Base-by-base conservation (phyloP, 2,329 filamentous ascomycete genomes). In the Xylaria sp. region DNA sequence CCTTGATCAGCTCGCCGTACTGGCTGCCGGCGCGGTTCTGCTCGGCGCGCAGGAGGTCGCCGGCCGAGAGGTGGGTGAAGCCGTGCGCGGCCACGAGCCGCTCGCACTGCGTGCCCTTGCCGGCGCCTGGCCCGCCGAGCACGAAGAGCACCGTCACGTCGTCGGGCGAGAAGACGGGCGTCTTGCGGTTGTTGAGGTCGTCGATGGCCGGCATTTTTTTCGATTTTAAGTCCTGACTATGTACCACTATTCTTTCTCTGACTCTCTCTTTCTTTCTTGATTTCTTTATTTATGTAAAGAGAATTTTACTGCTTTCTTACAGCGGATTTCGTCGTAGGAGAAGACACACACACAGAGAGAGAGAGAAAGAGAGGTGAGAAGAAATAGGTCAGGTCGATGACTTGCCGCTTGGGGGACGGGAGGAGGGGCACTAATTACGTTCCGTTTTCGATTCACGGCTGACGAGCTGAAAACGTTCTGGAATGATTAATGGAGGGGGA, bases 101-200 rank as follows among this genome's bases (percentile, higher is more conserved):
- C 74, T 90, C 88, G 85, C 95, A 98, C 82, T 99, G 95, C 2
- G 96, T 99, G 76, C 96, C 96, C 82, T 99, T 99, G 77, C 96
- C 96, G 72, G 94, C 93, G 73, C 96, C 96, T 15, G 96, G 96
- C 2, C 96, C 96, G 81, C 95, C 95, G 70, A 99, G 94, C 72
- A 98, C 94, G 85, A 97, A 98, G 81, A 99, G 85, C 68, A 98
- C 94, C n/a, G 94, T 96, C 39, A 97, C 93, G 69, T 94, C 86
- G 66, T 89, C 78, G 59, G 91, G 84, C 68, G 89, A 90, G 87
- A 97, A 98, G 78, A 89, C 89, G 4, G 94, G 91, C 63, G 84
- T 83, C 81, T 62, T 77, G 73, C 76, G 76, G 73, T 82, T 80
- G 71, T 79, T 77, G 75, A 81, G 75, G 74, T 79, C 73, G 68